phyloP scores from a whole-genome alignment of 1,284 basidiomycete species.

The Clitocybe nebularis region DNA sequence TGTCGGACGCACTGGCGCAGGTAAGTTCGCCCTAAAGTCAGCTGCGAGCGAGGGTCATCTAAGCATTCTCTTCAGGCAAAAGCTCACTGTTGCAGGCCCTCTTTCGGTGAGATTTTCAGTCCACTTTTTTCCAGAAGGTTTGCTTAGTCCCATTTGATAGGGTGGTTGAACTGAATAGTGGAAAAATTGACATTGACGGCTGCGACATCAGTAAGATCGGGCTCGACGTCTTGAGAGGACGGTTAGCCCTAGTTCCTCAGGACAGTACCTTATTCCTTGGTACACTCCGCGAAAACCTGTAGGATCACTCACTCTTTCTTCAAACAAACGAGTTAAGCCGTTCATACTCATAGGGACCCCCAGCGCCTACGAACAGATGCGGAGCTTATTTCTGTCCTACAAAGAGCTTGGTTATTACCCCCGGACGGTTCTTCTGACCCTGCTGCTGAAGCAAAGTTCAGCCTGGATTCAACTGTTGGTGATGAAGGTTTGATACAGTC shows the following conservation, averaged over 20 bases:
- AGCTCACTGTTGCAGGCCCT: constrained; percentile 72
- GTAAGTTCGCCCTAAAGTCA: constrained; percentile 24
- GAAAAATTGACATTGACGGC: constrained; percentile 71
- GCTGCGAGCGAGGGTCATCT: too few species aligned
- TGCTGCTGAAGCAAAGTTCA: constrained; percentile 58
- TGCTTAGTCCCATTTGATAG: constrained; percentile 32
- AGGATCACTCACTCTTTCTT: constrained; percentile 18
- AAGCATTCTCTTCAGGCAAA: constrained; percentile 48
- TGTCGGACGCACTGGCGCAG: constrained; percentile 74
- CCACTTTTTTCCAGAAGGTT: constrained; percentile 3
- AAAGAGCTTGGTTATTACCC: constrained; percentile 60
- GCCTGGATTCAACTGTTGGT: constrained; percentile 59
- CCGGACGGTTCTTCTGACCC: constrained; percentile 44
- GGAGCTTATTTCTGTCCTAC: constrained; percentile 44
- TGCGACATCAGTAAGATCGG: constrained; percentile 55
- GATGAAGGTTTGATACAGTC: constrained; percentile 48
- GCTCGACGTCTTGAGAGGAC: constrained; percentile 54
- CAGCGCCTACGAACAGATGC: constrained; percentile 46
- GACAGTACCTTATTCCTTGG: constrained; percentile 64
- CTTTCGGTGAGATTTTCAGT: constrained; percentile 51
- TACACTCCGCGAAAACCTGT: constrained; percentile 68
- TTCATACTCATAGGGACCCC: constrained; percentile 45
- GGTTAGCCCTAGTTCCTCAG: constrained; percentile 72
- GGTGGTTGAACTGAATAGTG: constrained; percentile 60
- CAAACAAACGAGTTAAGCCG: not conserved